Conservation (phyloP, 2,329 filamentous ascomycete genomes). For the Teratosphaeria pseudoeucalypti region DNA sequence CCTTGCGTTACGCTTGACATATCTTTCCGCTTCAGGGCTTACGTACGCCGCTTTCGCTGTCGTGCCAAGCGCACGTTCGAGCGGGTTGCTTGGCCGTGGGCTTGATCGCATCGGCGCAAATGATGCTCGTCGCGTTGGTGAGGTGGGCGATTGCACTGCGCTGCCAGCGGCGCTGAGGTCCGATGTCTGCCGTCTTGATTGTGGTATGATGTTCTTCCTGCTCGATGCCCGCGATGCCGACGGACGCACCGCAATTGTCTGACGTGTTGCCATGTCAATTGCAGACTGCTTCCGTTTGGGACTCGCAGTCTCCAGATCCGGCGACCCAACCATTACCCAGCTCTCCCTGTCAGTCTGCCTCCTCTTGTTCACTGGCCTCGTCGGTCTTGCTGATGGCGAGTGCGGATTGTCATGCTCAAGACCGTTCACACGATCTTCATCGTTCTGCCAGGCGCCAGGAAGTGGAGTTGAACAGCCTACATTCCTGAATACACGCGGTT, state of each 20-base stretch:
- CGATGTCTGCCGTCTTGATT: constrained; percentile 30
- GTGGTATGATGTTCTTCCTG: constrained; percentile 30
- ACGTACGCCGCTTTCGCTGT: constrained; percentile 9
- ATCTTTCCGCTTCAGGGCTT: constrained; percentile 58
- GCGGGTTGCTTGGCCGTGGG: neutral
- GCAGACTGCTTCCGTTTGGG: constrained; percentile 26
- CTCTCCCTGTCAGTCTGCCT: constrained; percentile 37
- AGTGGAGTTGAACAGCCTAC: constrained; percentile 33
- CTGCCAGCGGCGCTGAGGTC: constrained; percentile 22
- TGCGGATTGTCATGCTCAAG: constrained; percentile 34
- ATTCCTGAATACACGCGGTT: neutral
- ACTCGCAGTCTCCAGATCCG: constrained; percentile 39
- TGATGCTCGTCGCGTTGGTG: constrained; percentile 38
- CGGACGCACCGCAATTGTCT: constrained; percentile 7
- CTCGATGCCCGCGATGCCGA: constrained; percentile 22
- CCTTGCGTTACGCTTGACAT: constrained; percentile 59
- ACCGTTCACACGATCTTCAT: constrained; percentile 27
- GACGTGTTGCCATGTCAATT: constrained; percentile 14
- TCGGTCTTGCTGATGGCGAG: constrained; percentile 17
- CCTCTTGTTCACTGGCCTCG: constrained; percentile 31
- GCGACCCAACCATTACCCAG: constrained; percentile 38
- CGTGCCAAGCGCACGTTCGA: neutral
- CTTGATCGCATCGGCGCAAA: constrained; percentile 42
- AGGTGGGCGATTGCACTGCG: constrained; percentile 16
- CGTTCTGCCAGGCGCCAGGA: constrained; percentile 45